Conservation (phyloP, 352 stramenopile genomes). For the Pythium brachiatum region DNA sequence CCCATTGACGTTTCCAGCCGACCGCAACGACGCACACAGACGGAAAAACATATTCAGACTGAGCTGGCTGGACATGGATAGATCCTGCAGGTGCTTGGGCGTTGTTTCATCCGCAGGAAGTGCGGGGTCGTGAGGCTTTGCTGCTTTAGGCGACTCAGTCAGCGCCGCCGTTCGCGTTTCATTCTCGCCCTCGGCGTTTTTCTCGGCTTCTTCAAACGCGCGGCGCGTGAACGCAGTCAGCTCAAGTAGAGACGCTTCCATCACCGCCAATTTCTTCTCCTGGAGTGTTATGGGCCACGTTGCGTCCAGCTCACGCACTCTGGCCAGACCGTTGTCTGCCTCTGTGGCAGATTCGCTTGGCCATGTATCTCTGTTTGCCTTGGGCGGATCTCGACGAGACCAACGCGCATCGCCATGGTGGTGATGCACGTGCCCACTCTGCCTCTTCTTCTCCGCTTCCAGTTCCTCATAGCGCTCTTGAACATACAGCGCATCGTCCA, state of each 20-base stretch:
- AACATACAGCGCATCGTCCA: conserved; percentile 47
- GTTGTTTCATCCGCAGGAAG: neutral
- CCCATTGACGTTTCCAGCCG: conserved; percentile 23
- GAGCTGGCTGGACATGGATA: conserved; percentile 47
- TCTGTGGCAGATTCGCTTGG: neutral
- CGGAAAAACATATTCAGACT: conserved; percentile 72
- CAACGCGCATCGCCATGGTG: neutral
- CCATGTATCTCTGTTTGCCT: neutral
- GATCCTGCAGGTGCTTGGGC: conserved; percentile 35
- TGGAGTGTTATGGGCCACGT: neutral
- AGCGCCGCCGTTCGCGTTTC: no score
- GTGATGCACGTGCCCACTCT: neutral
- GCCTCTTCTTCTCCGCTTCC: conserved; percentile 15
- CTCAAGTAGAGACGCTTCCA: conserved; percentile 2
- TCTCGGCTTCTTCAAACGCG: conserved; percentile 8
- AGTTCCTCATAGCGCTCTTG: conserved; percentile 45
- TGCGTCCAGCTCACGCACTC: neutral
- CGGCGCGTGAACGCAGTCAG: neutral
- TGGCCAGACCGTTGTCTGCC: neutral
- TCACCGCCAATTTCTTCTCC: conserved; percentile 4
- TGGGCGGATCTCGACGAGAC: neutral
- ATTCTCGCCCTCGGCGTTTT: neutral
- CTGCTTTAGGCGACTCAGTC: neutral
- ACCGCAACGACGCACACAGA: conserved; percentile 45
- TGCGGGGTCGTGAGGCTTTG: neutral